Conservation (phyloP, 495 filamentous ascomycete genomes). For the Penicillium lagena region DNA sequence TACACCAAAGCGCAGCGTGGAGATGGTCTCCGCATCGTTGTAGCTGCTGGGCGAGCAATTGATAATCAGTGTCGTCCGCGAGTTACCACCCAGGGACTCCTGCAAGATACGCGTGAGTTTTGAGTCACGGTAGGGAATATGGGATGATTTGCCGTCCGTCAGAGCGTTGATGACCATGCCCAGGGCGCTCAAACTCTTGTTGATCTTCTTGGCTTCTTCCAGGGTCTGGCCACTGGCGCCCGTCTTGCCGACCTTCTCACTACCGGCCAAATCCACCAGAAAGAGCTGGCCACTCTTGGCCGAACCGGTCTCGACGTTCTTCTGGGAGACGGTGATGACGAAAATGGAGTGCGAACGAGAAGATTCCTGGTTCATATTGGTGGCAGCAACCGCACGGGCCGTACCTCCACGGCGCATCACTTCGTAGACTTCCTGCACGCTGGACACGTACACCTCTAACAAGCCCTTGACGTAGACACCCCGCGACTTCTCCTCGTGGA, state of each 20-base stretch:
- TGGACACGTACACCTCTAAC: constrained; percentile 91
- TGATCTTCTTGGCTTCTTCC: constrained; percentile 99
- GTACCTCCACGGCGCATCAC: constrained; percentile 91
- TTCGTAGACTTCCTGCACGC: constrained; percentile 92
- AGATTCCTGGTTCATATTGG: constrained; percentile 99
- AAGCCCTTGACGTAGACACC: constrained; percentile 97
- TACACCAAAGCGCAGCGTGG: constrained; percentile 92
- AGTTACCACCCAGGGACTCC: constrained; percentile 95
- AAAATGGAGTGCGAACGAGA: constrained; percentile 98
- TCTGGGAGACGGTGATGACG: constrained; percentile 93
- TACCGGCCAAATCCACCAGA: constrained; percentile 94
- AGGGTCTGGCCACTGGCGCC: constrained; percentile 96
- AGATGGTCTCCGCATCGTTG: constrained; percentile 92
- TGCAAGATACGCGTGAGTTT: constrained; percentile 96
- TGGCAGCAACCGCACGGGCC: constrained; percentile 89
- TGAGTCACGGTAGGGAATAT: constrained; percentile 95
- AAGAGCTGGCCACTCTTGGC: constrained; percentile 95
- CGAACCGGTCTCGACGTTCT: constrained; percentile 95
- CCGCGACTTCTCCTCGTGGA: constrained; percentile 94
- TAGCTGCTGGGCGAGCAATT: constrained; percentile 98
- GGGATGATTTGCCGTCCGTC: constrained; percentile 96
- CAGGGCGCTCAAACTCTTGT: constrained; percentile 95
- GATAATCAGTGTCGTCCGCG: constrained; percentile 92
- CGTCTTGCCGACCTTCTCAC: constrained; percentile 98
- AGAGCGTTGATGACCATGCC: constrained; percentile 99